Base-by-base conservation (phyloP, 148 eudicot genomes). In the Vaccinium macrocarpon region DNA sequence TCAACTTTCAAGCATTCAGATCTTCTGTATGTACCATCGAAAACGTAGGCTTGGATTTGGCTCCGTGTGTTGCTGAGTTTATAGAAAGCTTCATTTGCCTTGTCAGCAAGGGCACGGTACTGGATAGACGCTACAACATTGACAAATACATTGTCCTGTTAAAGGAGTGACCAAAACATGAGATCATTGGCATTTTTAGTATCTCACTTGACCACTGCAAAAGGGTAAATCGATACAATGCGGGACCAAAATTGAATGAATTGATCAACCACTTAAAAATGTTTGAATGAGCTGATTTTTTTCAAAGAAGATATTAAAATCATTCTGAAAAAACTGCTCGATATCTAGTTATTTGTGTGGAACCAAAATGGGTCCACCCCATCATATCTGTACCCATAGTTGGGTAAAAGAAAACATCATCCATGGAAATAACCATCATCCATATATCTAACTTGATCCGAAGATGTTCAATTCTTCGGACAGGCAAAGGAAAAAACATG, bases 41-140 rank as follows among this genome's bases (percentile, higher is more conserved):
- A 91, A 75, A 91, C 93, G 82, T 91, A 91, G 76, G 93, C 93
- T 75, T 89, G 93, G 71, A 91, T 91, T 78, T 91, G 93, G 78
- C 85, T 51, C 46, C 86, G 87, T 18, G 90, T 87, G 86, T 91
- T 87, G 77, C 85, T 89, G 78, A 91, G 93, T 88, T 91, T 91
- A 88, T 91, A 91, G 84, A 84, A 91, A 76, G 93, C 91, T 78
- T 91, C 91, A 78, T 64, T 87, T 32, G 91, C 93, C 75, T 88
- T 89, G 23, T 87, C 86, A 29, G 91, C 87, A 49, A 91, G 74
- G 66, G 86, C 91, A n/a, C 90, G 85, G 66, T 88, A 91, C 77
- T 91, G 93, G 53, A 91, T 81, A 6, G 90, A 89, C 61, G 93
- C 93, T 13, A 91, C 91, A 4, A 91, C 93, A 68, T 76, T 88